A percentile compares a stretch with the other conserved stretches of the same genome.
Evolutionary conservation across 306 rosid species (phyloP).

Genomic region (Corylus americana): DNA sequence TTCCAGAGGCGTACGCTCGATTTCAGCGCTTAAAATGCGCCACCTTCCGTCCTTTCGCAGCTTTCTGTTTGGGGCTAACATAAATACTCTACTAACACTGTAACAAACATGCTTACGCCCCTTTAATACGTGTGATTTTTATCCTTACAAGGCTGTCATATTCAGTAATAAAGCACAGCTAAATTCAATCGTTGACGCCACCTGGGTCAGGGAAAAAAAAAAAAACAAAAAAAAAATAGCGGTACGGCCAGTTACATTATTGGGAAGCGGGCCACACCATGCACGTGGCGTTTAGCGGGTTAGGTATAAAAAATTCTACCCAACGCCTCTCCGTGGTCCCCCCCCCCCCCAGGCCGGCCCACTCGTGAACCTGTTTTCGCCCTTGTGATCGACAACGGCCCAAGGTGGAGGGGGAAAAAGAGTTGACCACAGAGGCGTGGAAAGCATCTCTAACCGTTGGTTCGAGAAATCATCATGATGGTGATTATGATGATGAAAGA

Average conservation of each 20-base stretch:
- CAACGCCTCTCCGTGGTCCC: background rate
- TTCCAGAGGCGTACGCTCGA: slow-evolving; percentile 43
- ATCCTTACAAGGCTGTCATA: background rate
- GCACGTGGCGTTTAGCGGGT: background rate
- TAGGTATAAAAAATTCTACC: background rate
- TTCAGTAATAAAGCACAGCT: slow-evolving; percentile 5
- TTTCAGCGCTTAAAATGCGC: slow-evolving; percentile 60
- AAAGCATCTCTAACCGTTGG: slow-evolving; percentile 8
- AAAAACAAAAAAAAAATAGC: background rate
- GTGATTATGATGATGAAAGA: background rate
- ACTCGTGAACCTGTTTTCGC: background rate
- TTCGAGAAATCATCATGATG: background rate
- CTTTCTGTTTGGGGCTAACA: background rate
- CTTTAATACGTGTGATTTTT: too few relatives aligned
- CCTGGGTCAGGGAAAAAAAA: background rate
- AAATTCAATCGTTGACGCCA: slow-evolving; percentile 4
- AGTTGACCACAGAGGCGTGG: too few relatives aligned
- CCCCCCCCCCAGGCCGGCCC: background rate
- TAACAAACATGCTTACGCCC: background rate
- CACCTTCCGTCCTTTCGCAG: slow-evolving; percentile 25
- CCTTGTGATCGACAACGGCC: too few relatives aligned
- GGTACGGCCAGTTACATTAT: slow-evolving; percentile 8
- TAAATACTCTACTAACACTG: too few relatives aligned
- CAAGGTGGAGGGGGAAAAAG: too few relatives aligned
- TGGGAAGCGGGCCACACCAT: slow-evolving; percentile 2